Percentiles rank a stretch among this genome's conserved stretches.
phyloP scores from a whole-genome alignment of 2,329 filamentous ascomycete genomes.

The Neonectria neomacrospora region DNA sequence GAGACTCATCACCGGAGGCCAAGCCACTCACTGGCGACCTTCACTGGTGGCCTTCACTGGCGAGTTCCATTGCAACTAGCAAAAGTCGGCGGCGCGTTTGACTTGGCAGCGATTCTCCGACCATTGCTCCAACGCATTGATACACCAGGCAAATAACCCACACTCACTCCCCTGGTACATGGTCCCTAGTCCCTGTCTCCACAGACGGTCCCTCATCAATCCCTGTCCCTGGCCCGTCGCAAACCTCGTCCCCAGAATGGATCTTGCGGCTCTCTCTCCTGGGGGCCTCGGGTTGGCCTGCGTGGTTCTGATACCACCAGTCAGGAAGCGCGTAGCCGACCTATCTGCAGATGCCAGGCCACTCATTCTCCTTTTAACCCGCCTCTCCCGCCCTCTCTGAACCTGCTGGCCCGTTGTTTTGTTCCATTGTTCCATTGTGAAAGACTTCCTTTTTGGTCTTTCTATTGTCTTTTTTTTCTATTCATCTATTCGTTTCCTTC shows the following conservation, averaged over 20 bases:
- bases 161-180: slow-evolving; percentile 31
- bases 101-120: slow-evolving; percentile 41
- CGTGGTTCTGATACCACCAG: slow-evolving; percentile 37
- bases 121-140: slow-evolving; percentile 36
- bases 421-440: slow-evolving; percentile 44
- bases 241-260: slow-evolving; percentile 41
- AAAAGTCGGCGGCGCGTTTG: slow-evolving; percentile 33
- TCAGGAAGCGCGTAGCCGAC: slow-evolving; percentile 26
- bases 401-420: slow-evolving; percentile 41
- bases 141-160: slow-evolving; percentile 37
- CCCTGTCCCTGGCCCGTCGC: slow-evolving; percentile 33
- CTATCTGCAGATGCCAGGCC: slow-evolving; percentile 28
- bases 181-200: slow-evolving; percentile 18
- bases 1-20: neutral
- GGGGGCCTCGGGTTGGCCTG: slow-evolving; percentile 27
- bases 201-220: slow-evolving; percentile 17
- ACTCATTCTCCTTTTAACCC: slow-evolving; percentile 42
- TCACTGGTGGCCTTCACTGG: neutral
- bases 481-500: slow-evolving; percentile 29
- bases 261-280: slow-evolving; percentile 45
- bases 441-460: slow-evolving; percentile 43
- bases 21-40: neutral
- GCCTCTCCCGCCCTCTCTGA: slow-evolving; percentile 34
- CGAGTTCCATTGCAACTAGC: neutral
- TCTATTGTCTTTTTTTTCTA: slow-evolving; percentile 37